A percentile compares a stretch with the other conserved stretches of the same genome.
phyloP scores from a whole-genome alignment of 805 yeast species.

The Blastobotrys terrestris region DNA sequence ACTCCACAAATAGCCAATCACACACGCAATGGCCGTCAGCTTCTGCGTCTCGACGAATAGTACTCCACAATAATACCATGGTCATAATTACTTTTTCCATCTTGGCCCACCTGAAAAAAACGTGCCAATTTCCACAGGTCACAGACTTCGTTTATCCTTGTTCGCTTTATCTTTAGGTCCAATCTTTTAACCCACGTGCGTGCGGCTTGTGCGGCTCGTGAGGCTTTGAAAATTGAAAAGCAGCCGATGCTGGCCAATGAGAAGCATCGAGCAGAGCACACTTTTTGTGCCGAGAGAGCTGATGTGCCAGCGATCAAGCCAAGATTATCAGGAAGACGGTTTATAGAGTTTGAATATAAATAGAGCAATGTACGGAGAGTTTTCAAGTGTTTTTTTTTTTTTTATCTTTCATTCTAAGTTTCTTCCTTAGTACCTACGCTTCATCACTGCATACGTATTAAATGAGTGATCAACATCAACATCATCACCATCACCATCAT shows the following conservation, averaged over 20 bases:
- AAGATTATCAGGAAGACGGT: background rate
- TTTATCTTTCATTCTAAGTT: background rate
- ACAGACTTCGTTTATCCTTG: background rate
- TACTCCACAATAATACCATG: background rate
- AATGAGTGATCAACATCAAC: constrained; percentile 26
- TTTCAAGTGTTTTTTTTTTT: background rate
- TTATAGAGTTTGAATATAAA: background rate
- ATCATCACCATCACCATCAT: constrained; percentile 22
- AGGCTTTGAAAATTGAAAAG: background rate
- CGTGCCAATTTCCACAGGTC: background rate
- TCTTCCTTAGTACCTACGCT: too few relatives aligned
- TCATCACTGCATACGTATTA: too few relatives aligned
- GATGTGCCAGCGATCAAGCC: background rate
- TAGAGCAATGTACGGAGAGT: background rate
- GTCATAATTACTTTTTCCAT: background rate
- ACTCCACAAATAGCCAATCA: background rate
- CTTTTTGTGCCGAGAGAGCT: background rate
- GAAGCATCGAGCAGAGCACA: background rate
- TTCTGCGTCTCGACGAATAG: background rate
- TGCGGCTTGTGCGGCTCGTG: background rate
- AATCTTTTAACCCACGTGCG: background rate
- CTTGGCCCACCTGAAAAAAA: background rate
- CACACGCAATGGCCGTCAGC: background rate
- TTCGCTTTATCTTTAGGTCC: background rate
- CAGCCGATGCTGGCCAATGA: background rate